phyloP scores from a whole-genome alignment of 129 eudicot genomes.

The Silybum marianum region DNA sequence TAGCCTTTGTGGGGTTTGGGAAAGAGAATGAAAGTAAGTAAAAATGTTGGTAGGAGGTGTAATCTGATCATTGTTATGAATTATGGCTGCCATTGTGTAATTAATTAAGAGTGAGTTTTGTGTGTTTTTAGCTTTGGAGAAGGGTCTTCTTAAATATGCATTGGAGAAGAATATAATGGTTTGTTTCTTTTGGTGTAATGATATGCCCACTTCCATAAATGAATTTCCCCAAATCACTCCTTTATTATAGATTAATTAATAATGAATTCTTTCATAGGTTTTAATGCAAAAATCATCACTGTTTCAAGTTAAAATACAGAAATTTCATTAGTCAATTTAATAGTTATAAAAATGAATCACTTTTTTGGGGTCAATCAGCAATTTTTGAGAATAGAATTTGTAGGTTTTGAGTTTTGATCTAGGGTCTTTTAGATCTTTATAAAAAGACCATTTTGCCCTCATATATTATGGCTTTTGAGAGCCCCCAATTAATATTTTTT shows the following conservation, averaged over 20 bases:
- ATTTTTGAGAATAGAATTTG: neutral
- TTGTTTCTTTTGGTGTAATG: constrained; percentile 34
- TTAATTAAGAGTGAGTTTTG: constrained; percentile 2
- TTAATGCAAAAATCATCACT: constrained; percentile 16
- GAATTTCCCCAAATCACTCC: constrained; percentile 28
- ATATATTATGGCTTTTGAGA: constrained; percentile 24
- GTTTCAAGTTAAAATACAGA: neutral
- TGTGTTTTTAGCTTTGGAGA: constrained; percentile 32
- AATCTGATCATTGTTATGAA: constrained; percentile 28
- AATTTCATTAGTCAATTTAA: neutral
- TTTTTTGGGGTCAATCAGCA: neutral
- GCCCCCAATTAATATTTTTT: constrained; percentile 28
- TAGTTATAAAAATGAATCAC: neutral
- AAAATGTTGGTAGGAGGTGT: constrained; percentile 27
- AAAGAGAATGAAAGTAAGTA: constrained; percentile 50
- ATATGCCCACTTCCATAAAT: constrained; percentile 43
- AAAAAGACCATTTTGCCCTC: constrained; percentile 30
- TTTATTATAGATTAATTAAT: constrained; percentile 23
- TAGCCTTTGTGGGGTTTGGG: constrained; percentile 63
- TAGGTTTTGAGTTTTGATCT: neutral
- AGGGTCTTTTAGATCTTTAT: constrained; percentile 15
- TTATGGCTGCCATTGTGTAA: constrained; percentile 35
- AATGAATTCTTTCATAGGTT: constrained; percentile 22
- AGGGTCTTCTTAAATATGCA: constrained; percentile 45
- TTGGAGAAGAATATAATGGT: constrained; percentile 44